Evolutionary conservation across 2,329 filamentous ascomycete genomes (phyloP).

Genomic region (Neofusicoccum parvum): DNA sequence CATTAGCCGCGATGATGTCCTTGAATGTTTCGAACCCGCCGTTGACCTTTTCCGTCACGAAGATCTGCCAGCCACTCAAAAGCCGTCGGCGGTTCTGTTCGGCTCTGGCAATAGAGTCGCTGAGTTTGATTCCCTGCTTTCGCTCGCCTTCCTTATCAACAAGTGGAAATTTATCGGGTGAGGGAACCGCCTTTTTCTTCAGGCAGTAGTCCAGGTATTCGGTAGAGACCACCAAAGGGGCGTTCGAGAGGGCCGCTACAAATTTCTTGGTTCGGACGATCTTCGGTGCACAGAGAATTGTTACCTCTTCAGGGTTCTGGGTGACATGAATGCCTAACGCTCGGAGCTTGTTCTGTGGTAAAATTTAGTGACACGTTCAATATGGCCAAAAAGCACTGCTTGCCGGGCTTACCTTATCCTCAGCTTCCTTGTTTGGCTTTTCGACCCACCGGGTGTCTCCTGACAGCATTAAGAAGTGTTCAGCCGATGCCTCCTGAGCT

Average conservation of each 20-base stretch:
- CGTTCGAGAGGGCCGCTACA: conserved; percentile 80
- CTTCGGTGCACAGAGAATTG: conserved; percentile 83
- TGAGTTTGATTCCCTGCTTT: conserved; percentile 69
- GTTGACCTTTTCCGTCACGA: conserved; percentile 77
- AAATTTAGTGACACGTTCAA: background rate
- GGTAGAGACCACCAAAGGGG: conserved; percentile 74
- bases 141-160: conserved; percentile 73
- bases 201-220: conserved; percentile 79
- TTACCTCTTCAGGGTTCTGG: conserved; percentile 73
- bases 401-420: conserved; percentile 69
- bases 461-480: conserved; percentile 78
- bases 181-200: conserved; percentile 65
- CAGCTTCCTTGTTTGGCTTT: conserved; percentile 72
- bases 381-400: background rate
- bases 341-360: conserved; percentile 71
- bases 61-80: conserved; percentile 75
- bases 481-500: conserved; percentile 58
- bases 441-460: conserved; percentile 82
- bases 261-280: conserved; percentile 94
- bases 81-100: conserved; percentile 75
- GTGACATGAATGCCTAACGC: conserved; percentile 81
- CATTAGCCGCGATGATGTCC: conserved; percentile 84
- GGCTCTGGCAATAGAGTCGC: conserved; percentile 69
- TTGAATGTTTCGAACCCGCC: conserved; percentile 85
- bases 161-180: conserved; percentile 67